Evolutionary conservation across 805 yeast species (phyloP).

Genomic region (Candida verbasci): DNA sequence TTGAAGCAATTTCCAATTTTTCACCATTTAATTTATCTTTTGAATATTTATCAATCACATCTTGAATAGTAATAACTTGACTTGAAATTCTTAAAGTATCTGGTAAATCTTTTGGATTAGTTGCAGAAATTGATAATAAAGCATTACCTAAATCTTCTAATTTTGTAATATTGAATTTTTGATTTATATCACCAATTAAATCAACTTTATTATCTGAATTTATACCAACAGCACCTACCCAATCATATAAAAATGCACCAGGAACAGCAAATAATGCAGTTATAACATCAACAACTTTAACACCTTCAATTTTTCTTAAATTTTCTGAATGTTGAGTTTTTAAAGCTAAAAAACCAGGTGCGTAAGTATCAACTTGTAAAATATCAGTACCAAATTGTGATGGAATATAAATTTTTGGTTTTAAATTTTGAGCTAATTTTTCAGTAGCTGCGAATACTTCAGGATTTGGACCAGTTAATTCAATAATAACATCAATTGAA

Average conservation of each 20-base stretch:
- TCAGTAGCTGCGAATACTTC: conserved; percentile 30
- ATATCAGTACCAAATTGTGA: conserved; percentile 57
- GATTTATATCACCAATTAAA: conserved; percentile 37
- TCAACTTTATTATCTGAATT: conserved; percentile 31
- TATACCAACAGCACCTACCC: conserved; percentile 32
- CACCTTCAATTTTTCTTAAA: conserved; percentile 3
- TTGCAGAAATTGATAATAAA: conserved; percentile 38
- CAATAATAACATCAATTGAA: conserved; percentile 37
- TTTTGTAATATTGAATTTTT: conserved; percentile 30
- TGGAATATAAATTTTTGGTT: conserved; percentile 53
- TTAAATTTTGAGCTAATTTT: conserved; percentile 29
- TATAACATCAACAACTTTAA: conserved; percentile 11
- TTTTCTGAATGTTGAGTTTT: conserved; percentile 6
- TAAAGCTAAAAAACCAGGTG: conserved; percentile 9
- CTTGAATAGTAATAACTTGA: conserved; percentile 33
- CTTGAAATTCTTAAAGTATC: conserved; percentile 41
- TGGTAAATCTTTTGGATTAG: conserved; percentile 30
- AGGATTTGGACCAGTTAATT: conserved; percentile 34
- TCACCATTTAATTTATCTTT: conserved; percentile 19
- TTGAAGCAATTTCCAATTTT: conserved; percentile 14
- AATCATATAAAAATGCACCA: conserved; percentile 25
- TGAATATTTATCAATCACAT: conserved; percentile 39
- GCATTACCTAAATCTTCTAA: conserved; percentile 41
- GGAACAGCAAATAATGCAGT: conserved; percentile 10
- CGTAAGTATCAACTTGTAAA: conserved; percentile 13